Evolutionary conservation across 75 land plant species (phyloP).

Genomic region (Cunninghamia lanceolata): DNA sequence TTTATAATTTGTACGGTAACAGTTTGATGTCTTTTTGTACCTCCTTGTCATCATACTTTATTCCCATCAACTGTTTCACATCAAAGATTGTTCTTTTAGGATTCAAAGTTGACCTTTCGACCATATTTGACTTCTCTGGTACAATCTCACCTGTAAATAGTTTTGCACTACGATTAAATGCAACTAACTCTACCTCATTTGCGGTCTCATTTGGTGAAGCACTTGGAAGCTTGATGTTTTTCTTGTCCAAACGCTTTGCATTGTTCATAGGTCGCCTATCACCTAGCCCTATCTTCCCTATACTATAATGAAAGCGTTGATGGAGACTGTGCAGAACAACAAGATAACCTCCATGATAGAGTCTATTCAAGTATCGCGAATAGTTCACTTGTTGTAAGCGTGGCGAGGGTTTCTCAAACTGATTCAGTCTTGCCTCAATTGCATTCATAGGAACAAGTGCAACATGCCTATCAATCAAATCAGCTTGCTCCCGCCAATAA

Average conservation of each 20-base stretch:
- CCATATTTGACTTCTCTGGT: background rate
- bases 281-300: no score
- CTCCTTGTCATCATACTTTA: no score
- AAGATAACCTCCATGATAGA: slow-evolving; percentile 81
- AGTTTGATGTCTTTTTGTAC: no score
- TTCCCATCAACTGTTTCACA: no score
- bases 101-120: no score
- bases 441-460: slow-evolving; percentile 41
- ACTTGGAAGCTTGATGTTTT: background rate
- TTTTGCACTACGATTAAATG: background rate
- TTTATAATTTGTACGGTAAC: no score
- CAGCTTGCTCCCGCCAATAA: slow-evolving; percentile 67
- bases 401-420: slow-evolving; percentile 71
- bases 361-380: slow-evolving; percentile 71
- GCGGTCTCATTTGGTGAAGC: slow-evolving; percentile 3
- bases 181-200: background rate
- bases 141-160: background rate
- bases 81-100: background rate
- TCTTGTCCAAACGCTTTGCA: no score
- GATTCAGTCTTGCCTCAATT: slow-evolving; percentile 47
- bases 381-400: slow-evolving; percentile 76
- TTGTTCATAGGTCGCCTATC: no score
- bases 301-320: slow-evolving; percentile 87
- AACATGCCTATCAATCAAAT: slow-evolving; percentile 57
- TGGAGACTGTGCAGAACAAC: slow-evolving; percentile 78